Evolutionary conservation across 2,329 filamentous ascomycete genomes (phyloP), one percentile per base, ranked within the genome.

Genomic region (Penicillium sp.): DNA sequence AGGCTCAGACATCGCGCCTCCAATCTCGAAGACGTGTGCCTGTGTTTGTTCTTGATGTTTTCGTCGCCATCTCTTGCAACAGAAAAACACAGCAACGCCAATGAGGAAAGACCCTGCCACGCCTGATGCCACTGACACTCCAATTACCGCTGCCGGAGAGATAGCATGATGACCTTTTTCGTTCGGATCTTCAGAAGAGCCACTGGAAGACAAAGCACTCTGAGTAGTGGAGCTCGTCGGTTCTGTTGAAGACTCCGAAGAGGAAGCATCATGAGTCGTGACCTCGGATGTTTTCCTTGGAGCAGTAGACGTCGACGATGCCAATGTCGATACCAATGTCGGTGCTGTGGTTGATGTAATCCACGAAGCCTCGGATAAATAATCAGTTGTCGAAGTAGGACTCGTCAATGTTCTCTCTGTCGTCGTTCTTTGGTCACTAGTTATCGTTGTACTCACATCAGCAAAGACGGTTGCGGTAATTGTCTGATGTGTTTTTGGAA

Each of bases 1-100:
- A 27, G 70, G 71, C 47, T 74, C 71, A 29, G 68, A 61, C 72
- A 74, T 74, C 10, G 61, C 51, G 2, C 72, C 73, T 26, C 72
- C 73, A 55, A 74, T 74, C 47, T 76, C 73, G 43, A 74, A 75
- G 38, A 55, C 62, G 38, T 71, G 59, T 6, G 56, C 61, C 23
- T 70, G 57, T 32, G 62, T 57, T 6, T 56, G 52, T 32, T 59
- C 32, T n/a, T 59, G 54, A 7, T 63, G 58, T 19, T 57, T 66
- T 14, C 64, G 63, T 50, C 63, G 67, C 47, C 67, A 62, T 54
- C 59, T 67, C 30, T 67, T 64, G 43, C 67, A 64, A 39, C 65
- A 68, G 49, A 69, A 67, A 32, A 72, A 67, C 8, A 74, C 59
- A 6, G 67, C 60, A 10, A 72, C 63, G 0, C 64, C 67, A 9